Base-by-base conservation (phyloP, 345 rosid species). In the Physaria fendleri region DNA sequence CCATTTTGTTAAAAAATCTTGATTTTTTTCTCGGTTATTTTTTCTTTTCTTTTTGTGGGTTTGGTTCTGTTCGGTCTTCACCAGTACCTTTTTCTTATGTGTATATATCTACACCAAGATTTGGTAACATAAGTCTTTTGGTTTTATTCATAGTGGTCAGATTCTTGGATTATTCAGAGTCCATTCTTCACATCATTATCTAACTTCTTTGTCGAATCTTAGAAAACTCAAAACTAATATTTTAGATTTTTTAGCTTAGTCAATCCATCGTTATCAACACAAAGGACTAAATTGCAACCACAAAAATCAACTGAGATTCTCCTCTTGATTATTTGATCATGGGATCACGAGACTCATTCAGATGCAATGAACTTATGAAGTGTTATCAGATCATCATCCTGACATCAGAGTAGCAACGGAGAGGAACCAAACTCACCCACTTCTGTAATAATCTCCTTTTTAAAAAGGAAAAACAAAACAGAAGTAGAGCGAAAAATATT, bases 61-160 rank as follows among this genome's bases (percentile, higher is more conserved):
- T 48, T 29, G 15, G 33, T 38, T 48, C 39, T 41, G 11, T 30
- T 59, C 27, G 20, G 14, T 56, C 18, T 55, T 35, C 47, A 34
- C 7, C 29, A 25, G 30, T 20, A 17, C 44, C 5, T 20, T n/a
- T 20, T 22, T 38, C 50, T 32, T 17, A 8, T 61, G 67, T 69
- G 63, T 67, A 67, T 53, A 64, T 64, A 58, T 40, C 56, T 52
- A 53, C 45, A 61, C 67, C 56, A 69, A 43, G 56, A 61, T 68
- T 69, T 69, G 73, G 73, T 53, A 61, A 59, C 68, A 68, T 44
- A 15, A 59, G 6, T 35, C 56, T 5, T 61, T 45, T 54, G 57
- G 48, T 29, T 45, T 18, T 20, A 53, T 20, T 35, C 50, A 61
- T 20, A 21, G 61, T 61, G 56, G 42, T 68, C 9, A 37, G 21